Evolutionary conservation across 495 filamentous ascomycete genomes (phyloP), one percentile per base, ranked within the genome.

Genomic region (Bryoglossum gracile): DNA sequence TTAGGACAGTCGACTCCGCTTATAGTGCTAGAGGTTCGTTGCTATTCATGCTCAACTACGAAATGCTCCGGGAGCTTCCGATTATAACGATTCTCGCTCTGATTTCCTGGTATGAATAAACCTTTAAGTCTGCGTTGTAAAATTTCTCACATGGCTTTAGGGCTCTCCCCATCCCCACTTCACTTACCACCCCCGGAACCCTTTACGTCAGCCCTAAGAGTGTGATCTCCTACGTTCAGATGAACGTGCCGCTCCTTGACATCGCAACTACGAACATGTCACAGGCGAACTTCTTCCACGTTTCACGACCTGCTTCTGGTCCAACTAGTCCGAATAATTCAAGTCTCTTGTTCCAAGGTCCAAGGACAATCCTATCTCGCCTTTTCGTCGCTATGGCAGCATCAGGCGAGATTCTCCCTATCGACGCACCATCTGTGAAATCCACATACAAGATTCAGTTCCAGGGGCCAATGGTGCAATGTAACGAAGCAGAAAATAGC

Each of bases 161-260:
- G 47, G 42, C 17, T 18, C 30, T 61, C 22, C 52, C 48, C 21
- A 35, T 61, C 19, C 47, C 56, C 4, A n/a, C n/a, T n/a, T 48
- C 55, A 8, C 33, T 56, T 3, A 35, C 56, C 43, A 56, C 53
- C 3, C 56, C 58, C 10, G 46, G 47, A 18, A 59, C 56, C 14
- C 43, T 59, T 3, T 43, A 18, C 21, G 49, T 59, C 24, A 18
- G 32, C 10, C 38, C 36, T 16, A 28, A n/a, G 13, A 22, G 18
- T 11, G 21, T 33, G 28, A n/a, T 34, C 3, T 23, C 23, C 14
- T 25, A 18, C 3, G 16, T 28, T 1, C 3, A 17, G 2, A 9
- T 23, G 13, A 28, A 16, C 9, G 47, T 50, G 2, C 24, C 37
- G 8, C 3, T 2, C n/a, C 38, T 50, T 3, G 37, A 43, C 9